A percentile compares a stretch with the other conserved stretches of the same genome.
phyloP scores from a whole-genome alignment of 1,139 yeast genomes.

The Suhomyces terraborum region DNA sequence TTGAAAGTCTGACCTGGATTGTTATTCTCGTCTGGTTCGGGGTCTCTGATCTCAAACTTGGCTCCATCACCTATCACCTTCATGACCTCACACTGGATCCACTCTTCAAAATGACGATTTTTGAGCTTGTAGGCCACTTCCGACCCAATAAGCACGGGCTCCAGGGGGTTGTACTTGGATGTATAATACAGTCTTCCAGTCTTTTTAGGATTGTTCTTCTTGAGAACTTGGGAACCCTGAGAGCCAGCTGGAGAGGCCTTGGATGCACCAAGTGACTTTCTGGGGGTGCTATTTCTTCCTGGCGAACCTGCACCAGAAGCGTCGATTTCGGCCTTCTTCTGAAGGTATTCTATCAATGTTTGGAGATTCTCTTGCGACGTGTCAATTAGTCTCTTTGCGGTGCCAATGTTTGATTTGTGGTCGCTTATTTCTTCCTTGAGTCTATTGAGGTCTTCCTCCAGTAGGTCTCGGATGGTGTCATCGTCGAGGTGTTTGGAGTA shows the following conservation, averaged over 20 bases:
- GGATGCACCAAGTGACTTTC: constrained; percentile 15
- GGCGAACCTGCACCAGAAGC: constrained; percentile 8
- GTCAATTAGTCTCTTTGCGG: constrained; percentile 50
- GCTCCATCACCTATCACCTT: constrained; percentile 75
- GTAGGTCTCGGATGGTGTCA: constrained; percentile 22
- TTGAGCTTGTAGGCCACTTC: constrained; percentile 87
- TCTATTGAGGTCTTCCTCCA: constrained; percentile 41
- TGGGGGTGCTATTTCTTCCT: constrained; percentile 3
- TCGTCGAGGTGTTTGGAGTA: constrained; percentile 31
- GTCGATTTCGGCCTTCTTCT: constrained; percentile 14
- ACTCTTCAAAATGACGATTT: constrained; percentile 73
- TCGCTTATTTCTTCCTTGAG: constrained; percentile 45
- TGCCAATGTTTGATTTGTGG: constrained; percentile 60
- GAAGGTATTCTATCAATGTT: constrained; percentile 32
- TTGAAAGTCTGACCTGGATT: constrained; percentile 87
- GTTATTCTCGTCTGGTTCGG: constrained; percentile 94
- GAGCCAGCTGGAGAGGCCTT: constrained; percentile 7
- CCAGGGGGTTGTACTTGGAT: constrained; percentile 58
- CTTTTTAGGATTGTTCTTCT: constrained; percentile 32
- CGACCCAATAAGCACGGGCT: constrained; percentile 64
- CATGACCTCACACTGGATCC: constrained; percentile 95
- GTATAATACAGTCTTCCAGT: constrained; percentile 44
- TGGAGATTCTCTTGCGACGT: constrained; percentile 44
- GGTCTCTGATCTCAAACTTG: constrained; percentile 86
- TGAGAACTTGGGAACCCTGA: constrained; percentile 13